Evolutionary conservation across 306 rosid species (phyloP), one percentile per base, ranked within the genome.

Genomic region (Prunus campanulata): DNA sequence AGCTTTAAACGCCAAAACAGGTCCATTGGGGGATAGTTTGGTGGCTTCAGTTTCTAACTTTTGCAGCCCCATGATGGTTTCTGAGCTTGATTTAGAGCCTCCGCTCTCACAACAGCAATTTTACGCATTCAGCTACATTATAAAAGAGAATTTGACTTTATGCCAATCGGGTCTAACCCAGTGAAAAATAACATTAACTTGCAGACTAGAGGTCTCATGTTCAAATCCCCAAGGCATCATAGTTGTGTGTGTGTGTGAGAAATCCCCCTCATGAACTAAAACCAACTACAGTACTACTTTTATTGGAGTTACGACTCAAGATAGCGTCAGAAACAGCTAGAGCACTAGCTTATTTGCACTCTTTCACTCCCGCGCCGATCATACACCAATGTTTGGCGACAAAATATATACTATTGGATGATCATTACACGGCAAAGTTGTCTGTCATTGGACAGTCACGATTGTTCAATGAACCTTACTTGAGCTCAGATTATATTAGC

Each of bases 101-200:
- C 39, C 1, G 39, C 39, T 30, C 1, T 30, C 35, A 30, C 35
- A 0, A 30, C 4, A 30, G 35, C 35, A 4, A 4, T 5, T 32
- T 32, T 32, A 32, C 6, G 0, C 1, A 32, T 5, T 32, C 0
- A 5, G 39, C 39, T 32, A 32, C 39, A 5, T 5, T 5, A 32
- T 5, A 32, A 32, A 5, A 5, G 1, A 32, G 6, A 32, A 32
- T 32, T 32, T 32, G 0, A 32, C 39, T 5, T 5, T 32, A 32
- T 32, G 39, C 0, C 39, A 1, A 0, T 1, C 0, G 0, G 39
- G 6, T 32, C 39, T 5, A 32, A 32, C 39, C 0, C 1, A 0
- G 6, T 32, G 1, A 0, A 32, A 32, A 32, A 32, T 5, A 1
- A 32, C 0, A 6, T 32, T 32, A 32, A 32, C 1, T 32, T 30